Base-by-base conservation (phyloP, 805 yeast species). In the Nakazawaea molendinolei region DNA sequence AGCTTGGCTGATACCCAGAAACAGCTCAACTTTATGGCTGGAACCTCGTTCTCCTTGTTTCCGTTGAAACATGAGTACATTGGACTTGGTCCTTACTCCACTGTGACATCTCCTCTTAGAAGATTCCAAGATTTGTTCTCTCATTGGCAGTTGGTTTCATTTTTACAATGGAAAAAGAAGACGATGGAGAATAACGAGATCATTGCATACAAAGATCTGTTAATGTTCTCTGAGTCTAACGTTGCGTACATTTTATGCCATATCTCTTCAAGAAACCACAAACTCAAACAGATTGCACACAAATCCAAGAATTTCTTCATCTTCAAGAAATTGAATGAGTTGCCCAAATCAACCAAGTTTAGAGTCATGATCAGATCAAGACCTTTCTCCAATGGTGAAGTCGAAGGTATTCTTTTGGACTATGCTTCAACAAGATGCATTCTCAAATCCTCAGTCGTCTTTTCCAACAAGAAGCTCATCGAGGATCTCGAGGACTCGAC, bases 61-160 rank as follows among this genome's bases (percentile, higher is more conserved):
- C 71, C 83, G 1, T 43, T 47, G 0, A 50, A 48, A 1, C 96
- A 87, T 56, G 61, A 65, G 16, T 73, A 82, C 44, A 56, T 86
- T 19, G 94, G 89, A 3, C 56, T 84, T 7, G 53, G 58, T 0
- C 52, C 60, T 5, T 86, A 89, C 49, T 66, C 81, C 5, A 82
- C 86, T 14, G 79, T 84, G 7, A 89, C 97, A 0, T 87, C 97
- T 0, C 97, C 98, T 2, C 62, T 92, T 44, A 67, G 97, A 53
- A 65, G 97, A 44, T 82, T 73, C 45, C 78, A 82, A 5, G 97
- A 90, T 53, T 56, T 87, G 42, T 54, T 87, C 7, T 79, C 80
- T 49, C 97, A 89, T 49, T 73, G 89, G 74, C 90, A 83, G 48
- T 43, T 85, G 1, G 79, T 76, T 38, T 52, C 74, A 1, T 54